phyloP scores from a whole-genome alignment of 164 flowering plant genomes.

The grape (Vitis vinifera) region ASM3070453v1 NC_081814.1:3160501-3161000 shows the following conservation, averaged over 20 bases:
- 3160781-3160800: too few species aligned
- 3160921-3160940: conserved; percentile 6
- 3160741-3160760: too few species aligned
- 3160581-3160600: background rate
- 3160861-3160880: too few species aligned
- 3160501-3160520: background rate
- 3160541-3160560: conserved; percentile 4
- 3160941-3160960: too few species aligned
- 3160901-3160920: background rate
- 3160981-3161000: background rate
- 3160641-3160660: background rate
- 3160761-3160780: too few species aligned
- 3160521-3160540: background rate
- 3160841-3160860: too few species aligned
- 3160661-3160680: background rate
- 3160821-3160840: too few species aligned
- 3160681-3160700: background rate
- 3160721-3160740: background rate
- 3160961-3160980: background rate
- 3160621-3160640: conserved; percentile 8
- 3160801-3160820: too few species aligned
- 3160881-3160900: background rate
- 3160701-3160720: background rate
- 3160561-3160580: too few species aligned
- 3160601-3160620: background rate